phyloP scores from a whole-genome alignment of 2,329 filamentous ascomycete species.

The Plectosphaerella cucumerina region DNA sequence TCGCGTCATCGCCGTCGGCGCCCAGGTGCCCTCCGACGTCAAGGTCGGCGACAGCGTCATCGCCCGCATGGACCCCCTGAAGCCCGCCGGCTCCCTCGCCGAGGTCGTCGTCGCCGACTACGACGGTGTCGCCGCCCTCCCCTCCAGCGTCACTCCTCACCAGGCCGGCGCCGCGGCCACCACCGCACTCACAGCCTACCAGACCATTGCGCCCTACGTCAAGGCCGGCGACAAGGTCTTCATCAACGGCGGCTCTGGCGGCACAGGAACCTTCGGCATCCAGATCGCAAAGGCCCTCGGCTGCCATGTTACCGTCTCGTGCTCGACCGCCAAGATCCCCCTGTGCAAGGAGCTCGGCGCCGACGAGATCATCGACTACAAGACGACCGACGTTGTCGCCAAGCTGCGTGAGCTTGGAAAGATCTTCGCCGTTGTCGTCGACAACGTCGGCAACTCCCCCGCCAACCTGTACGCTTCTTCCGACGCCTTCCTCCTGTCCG shows the following conservation, averaged over 20 bases:
- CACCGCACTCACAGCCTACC: conserved; percentile 43
- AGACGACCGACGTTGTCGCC: conserved; percentile 40
- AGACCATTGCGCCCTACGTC: conserved; percentile 41
- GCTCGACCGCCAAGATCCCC: conserved; percentile 55
- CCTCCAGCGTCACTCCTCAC: conserved; percentile 23
- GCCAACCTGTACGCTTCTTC: conserved; percentile 47
- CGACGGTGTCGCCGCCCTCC: conserved; percentile 27
- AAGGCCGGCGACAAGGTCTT: conserved; percentile 52
- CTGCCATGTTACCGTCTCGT: conserved; percentile 57
- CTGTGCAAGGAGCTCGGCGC: conserved; percentile 57
- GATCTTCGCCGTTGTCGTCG: conserved; percentile 49
- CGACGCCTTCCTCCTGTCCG: conserved; percentile 42
- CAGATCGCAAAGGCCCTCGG: conserved; percentile 62
- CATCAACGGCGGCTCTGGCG: conserved; percentile 63
- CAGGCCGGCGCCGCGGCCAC: conserved; percentile 38
- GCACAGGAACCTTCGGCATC: conserved; percentile 56
- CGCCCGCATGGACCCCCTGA: conserved; percentile 25
- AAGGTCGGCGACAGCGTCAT: conserved; percentile 39
- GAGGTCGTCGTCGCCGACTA: conserved; percentile 26
- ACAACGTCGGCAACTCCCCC: conserved; percentile 50
- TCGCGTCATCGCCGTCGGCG: conserved; percentile 29
- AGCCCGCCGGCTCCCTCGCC: conserved; percentile 26
- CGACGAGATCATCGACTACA: conserved; percentile 63
- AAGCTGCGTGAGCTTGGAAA: conserved; percentile 40
- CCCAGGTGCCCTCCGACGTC: conserved; percentile 20